A percentile compares a stretch with the other conserved stretches of the same genome.
phyloP scores from a whole-genome alignment of 2,329 filamentous ascomycete species.

The Zasmidium angulare region DNA sequence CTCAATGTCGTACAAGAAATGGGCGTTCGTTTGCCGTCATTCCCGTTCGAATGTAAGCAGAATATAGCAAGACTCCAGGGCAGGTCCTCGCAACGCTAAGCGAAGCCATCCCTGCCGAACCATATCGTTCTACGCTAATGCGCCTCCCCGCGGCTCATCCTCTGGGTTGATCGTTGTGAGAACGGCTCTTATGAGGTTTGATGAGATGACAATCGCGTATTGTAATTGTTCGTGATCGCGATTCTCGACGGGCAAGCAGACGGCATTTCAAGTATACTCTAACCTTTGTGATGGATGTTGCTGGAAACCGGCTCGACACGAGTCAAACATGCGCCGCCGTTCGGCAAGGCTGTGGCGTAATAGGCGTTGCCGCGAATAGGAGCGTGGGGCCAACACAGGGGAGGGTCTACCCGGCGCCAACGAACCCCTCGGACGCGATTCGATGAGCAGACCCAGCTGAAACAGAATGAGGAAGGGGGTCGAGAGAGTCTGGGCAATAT shows the following conservation, averaged over 20 bases:
- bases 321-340: too few relatives aligned
- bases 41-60: neutral
- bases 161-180: neutral
- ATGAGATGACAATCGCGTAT: too few relatives aligned
- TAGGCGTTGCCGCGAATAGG: neutral
- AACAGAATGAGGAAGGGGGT: neutral
- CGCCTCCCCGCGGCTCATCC: neutral
- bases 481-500: neutral
- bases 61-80: neutral
- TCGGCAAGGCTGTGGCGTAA: neutral
- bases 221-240: too few relatives aligned
- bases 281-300: too few relatives aligned
- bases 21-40: neutral
- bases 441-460: neutral
- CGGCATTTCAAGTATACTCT: too few relatives aligned
- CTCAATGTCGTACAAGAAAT: neutral
- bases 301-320: too few relatives aligned
- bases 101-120: neutral
- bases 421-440: neutral
- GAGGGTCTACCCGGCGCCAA: neutral
- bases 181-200: neutral
- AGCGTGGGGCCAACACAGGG: neutral
- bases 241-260: too few relatives aligned
- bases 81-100: too few relatives aligned
- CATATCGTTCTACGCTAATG: neutral